Base-by-base conservation (phyloP, 768 basidiomycete genomes). In the Rickenella mellea region DNA sequence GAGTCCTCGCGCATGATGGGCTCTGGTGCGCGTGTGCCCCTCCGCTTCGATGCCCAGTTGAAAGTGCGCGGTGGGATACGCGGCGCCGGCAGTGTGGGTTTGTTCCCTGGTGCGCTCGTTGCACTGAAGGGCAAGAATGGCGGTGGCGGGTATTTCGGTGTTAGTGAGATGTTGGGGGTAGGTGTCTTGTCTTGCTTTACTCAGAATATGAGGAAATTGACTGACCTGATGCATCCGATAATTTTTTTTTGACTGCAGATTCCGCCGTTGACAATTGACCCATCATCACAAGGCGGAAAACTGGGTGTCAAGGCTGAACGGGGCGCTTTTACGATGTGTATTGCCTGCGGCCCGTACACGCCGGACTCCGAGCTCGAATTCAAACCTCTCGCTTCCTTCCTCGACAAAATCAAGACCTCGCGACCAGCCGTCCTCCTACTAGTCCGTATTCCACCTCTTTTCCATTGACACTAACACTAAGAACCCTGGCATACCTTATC, bases 101-200 rank as follows among this genome's bases (percentile, higher is more conserved):
- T 98, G 30, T 98, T 93, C 55, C 90, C 92, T 4, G 96, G 96
- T 3, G 80, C 80, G 22, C 77, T 98, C 40, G 83, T 83, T 1
- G 91, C 83, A 0, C 55, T 97, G 25, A 86, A 78, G 47, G 96
- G 96, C 0, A 76, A 74, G 57, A 98, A 98, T 59, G 91, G 92
- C 1, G 88, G 91, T 2, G 92, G 88, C 5, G 84, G 80, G 2
- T 79, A 79, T 65, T 98, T 97, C 55, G 68, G 78, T 8, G 93
- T 83, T 0, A 76, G 76, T 20, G 91, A 97, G 53, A 67, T 94
- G 7, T 59, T 96, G 27, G 64, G 78, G 49, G 94, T 97, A 55
- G 57, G 83, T 63, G 12, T 11, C 25, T 22, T 26, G 4, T n/a
- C 4, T 22, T 39, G 17, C 40, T 33, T 28, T 29, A 22, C 25